Conservation (phyloP, 805 yeast genomes). For the Trichomonascus vanleenenianus region DNA sequence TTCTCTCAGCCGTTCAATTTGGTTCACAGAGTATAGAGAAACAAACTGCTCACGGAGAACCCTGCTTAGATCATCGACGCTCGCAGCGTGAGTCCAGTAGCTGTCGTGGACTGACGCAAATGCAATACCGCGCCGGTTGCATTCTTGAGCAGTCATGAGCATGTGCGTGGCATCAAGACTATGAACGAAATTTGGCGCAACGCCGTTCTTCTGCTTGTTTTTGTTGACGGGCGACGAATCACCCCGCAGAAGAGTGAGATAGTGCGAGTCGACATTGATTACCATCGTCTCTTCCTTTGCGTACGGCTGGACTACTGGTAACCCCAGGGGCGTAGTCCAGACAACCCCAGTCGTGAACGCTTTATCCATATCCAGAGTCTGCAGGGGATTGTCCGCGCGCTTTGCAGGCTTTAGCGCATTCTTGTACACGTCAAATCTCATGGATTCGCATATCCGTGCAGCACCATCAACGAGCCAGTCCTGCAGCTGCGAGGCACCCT, state of each 20-base stretch:
- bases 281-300: constrained; percentile 55
- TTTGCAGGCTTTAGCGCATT: constrained; percentile 38
- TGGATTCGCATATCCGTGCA: constrained; percentile 63
- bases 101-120: constrained; percentile 98
- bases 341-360: constrained; percentile 75
- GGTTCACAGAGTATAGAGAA: constrained; percentile 50
- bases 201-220: constrained; percentile 81
- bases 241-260: constrained; percentile 82
- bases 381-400: not conserved
- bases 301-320: constrained; percentile 96
- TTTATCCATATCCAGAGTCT: constrained; percentile 1
- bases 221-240: constrained; percentile 73
- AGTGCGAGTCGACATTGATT: constrained; percentile 72
- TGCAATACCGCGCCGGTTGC: constrained; percentile 35
- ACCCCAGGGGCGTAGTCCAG: constrained; percentile 94
- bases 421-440: constrained; percentile 54
- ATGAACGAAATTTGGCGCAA: constrained; percentile 93
- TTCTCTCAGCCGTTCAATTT: constrained; percentile 58
- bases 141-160: constrained; percentile 71
- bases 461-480: constrained; percentile 93
- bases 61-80: constrained; percentile 61
- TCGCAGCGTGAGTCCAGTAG: constrained; percentile 93
- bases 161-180: constrained; percentile 95
- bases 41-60: constrained; percentile 73
- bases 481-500: constrained; percentile 87